Evolutionary conservation across 331 rosid species (phyloP).

Genomic region (Dryas integrifolia): DNA sequence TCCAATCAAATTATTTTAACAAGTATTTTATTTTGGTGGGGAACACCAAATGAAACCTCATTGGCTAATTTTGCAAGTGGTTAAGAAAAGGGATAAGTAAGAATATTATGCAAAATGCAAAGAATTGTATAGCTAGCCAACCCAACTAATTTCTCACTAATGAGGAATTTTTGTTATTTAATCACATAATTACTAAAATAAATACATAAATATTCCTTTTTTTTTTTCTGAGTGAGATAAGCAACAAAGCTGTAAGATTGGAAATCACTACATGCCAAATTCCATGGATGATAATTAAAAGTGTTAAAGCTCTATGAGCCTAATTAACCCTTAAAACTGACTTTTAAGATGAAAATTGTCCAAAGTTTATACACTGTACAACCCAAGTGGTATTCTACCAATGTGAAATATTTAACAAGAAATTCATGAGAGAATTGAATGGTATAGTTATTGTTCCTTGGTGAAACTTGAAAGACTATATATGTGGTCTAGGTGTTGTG

Average conservation of each 20-base stretch:
- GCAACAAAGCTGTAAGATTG: too few relatives aligned
- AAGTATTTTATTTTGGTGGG: slow-evolving; percentile 23
- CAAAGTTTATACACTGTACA: too few relatives aligned
- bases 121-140: slow-evolving; percentile 28
- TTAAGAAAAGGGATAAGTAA: slow-evolving; percentile 25
- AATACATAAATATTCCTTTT: too few relatives aligned
- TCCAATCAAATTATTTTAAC: slow-evolving; percentile 1
- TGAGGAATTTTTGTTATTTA: not conserved
- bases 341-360: too few relatives aligned
- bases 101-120: slow-evolving; percentile 18
- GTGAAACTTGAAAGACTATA: not conserved
- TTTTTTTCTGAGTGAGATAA: too few relatives aligned
- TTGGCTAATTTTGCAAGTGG: slow-evolving; percentile 31
- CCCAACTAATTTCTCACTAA: slow-evolving; percentile 28
- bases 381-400: too few relatives aligned
- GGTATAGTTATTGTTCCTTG: not conserved
- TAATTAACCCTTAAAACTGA: too few relatives aligned
- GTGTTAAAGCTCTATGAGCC: too few relatives aligned
- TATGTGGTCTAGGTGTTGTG: not conserved
- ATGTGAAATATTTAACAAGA: too few relatives aligned
- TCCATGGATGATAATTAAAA: too few relatives aligned
- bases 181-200: too few relatives aligned
- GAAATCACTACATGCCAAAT: too few relatives aligned
- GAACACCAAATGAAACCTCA: slow-evolving; percentile 29
- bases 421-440: not conserved